A percentile compares a stretch with the other conserved stretches of the same genome.
Evolutionary conservation across 2,329 filamentous ascomycete species (phyloP).

Genomic region (Fusarium avenaceum): DNA sequence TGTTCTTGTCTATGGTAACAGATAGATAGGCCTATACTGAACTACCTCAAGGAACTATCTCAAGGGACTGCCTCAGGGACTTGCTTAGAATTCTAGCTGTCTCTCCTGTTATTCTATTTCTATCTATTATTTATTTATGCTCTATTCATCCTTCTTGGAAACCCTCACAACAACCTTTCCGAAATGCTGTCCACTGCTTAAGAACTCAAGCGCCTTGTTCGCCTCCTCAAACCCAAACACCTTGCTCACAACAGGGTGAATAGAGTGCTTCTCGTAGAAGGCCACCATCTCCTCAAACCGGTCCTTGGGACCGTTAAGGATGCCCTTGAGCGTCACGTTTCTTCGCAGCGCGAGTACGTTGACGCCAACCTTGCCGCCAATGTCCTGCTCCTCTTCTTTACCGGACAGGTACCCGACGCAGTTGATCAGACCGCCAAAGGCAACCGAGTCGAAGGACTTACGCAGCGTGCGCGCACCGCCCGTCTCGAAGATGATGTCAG

Average conservation of each 20-base stretch:
- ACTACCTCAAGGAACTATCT: too few species aligned
- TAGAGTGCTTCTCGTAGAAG: constrained; percentile 60
- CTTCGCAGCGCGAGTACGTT: constrained; percentile 67
- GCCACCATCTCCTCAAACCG: constrained; percentile 67
- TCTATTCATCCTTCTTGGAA: constrained; percentile 41
- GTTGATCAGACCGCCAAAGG: constrained; percentile 68
- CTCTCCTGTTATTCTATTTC: neutral
- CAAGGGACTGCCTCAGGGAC: too few species aligned
- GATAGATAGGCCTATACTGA: too few species aligned
- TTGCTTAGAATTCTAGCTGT: too few species aligned
- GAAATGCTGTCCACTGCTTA: constrained; percentile 67
- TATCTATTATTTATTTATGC: neutral
- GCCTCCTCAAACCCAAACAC: constrained; percentile 63
- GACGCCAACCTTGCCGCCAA: constrained; percentile 62
- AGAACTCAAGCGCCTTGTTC: constrained; percentile 65
- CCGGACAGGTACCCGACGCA: constrained; percentile 65
- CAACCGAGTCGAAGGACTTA: constrained; percentile 66
- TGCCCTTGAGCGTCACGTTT: constrained; percentile 65
- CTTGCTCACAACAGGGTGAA: constrained; percentile 63
- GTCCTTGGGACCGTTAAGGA: constrained; percentile 71
- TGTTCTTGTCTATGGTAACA: too few species aligned
- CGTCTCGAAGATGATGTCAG: constrained; percentile 68
- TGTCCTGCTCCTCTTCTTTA: constrained; percentile 66
- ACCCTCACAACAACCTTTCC: constrained; percentile 68
- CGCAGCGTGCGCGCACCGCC: constrained; percentile 66